phyloP scores from a whole-genome alignment of 2,329 filamentous ascomycete genomes.

The Moelleriella libera region DNA sequence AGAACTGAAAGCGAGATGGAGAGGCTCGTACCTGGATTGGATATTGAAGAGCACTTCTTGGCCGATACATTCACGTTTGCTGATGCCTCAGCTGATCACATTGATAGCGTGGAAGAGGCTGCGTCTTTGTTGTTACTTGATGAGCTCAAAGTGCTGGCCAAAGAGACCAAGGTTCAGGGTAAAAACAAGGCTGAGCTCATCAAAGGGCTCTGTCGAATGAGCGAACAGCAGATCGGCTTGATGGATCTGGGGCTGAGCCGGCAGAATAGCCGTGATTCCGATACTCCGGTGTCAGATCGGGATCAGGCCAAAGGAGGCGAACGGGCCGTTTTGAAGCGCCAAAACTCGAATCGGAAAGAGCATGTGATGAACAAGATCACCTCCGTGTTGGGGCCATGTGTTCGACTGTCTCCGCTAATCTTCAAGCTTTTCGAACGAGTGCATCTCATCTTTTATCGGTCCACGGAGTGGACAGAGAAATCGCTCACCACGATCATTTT shows the following conservation, averaged over 20 bases:
- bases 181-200: slow-evolving; percentile 77
- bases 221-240: slow-evolving; percentile 63
- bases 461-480: slow-evolving; percentile 94
- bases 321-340: slow-evolving; percentile 9
- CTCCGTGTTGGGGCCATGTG: slow-evolving; percentile 64
- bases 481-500: slow-evolving; percentile 90
- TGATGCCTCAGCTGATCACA: slow-evolving; percentile 58
- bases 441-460: slow-evolving; percentile 90
- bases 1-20: slow-evolving; percentile 6
- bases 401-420: slow-evolving; percentile 59
- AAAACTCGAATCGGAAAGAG: slow-evolving; percentile 48
- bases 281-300: slow-evolving; percentile 25
- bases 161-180: slow-evolving; percentile 73
- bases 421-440: slow-evolving; percentile 84
- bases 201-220: slow-evolving; percentile 57
- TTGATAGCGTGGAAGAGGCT: slow-evolving; percentile 71
- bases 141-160: slow-evolving; percentile 73
- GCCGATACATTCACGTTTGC: slow-evolving; percentile 59
- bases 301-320: slow-evolving; percentile 14
- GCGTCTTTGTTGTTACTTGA: slow-evolving; percentile 71
- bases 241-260: slow-evolving; percentile 52
- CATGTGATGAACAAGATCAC: slow-evolving; percentile 71
- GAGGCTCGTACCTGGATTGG: slow-evolving; percentile 13
- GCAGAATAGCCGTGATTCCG: slow-evolving; percentile 44
- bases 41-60: slow-evolving; percentile 30